Base-by-base conservation (phyloP, 495 filamentous ascomycete species). In the Lasiosphaeris hirsuta region DNA sequence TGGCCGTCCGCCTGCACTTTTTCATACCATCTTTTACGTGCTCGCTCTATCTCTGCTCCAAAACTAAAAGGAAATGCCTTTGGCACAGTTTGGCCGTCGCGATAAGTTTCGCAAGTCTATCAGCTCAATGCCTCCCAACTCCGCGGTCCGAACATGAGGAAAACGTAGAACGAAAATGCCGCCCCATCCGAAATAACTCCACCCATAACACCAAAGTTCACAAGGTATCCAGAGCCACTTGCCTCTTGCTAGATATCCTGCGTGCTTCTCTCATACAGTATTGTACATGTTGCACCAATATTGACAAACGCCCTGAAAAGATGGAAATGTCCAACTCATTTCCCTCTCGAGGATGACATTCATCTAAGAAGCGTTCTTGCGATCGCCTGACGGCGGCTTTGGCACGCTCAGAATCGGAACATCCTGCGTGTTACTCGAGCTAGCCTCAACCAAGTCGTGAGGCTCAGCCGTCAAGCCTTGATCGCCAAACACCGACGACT, bases 391-490 rank as follows among this genome's bases (percentile, higher is more conserved):
- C 3, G 70, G 70, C 6, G 76, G 75, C 58, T 75, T 73, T 9
- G 76, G 76, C 2, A 76, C 48, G 52, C 67, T 63, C 3, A 77
- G 65, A 10, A 69, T 69, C 4, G 76, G 76, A 11, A 78, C 76
- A 17, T 72, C 62, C n/a, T 64, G 57, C n/a, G 40, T 50, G 39
- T 37, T 30, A 43, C 41, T 61, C 3, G 56, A 37, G 37, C 61
- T 42, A 2, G 58, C 51, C 37, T 68, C 67, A 19, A 58, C 53
- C 7, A 75, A 67, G 51, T 74, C 66, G 52, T 69, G 59, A 1
- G 72, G 72, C 63, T 78, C 75, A 11, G 75, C 72, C 23, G 69
- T 70, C 18, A 72, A 47, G 15, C 57, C 58, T 23, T 60, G 53
- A 33, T 57, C 65, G 35, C 58, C 64, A 6, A 69, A 36, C 0